phyloP scores from a whole-genome alignment of 2,329 filamentous ascomycete species.

The Pseudogymnoascus destructans region DNA sequence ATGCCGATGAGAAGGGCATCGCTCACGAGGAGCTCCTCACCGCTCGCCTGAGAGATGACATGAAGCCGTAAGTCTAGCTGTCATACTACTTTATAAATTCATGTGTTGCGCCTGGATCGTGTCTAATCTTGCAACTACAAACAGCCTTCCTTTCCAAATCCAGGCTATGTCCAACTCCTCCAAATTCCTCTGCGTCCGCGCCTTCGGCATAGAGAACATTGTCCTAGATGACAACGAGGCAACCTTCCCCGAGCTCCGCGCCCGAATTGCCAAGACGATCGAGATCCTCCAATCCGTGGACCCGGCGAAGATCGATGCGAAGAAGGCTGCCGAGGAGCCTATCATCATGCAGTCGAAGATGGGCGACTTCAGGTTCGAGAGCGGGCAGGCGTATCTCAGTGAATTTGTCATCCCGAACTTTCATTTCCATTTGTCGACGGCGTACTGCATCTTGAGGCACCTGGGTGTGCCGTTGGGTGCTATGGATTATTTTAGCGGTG shows the following conservation, averaged over 20 bases:
- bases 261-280: slow-evolving; percentile 32
- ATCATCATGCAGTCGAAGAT: not conserved
- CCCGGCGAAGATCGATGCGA: slow-evolving; percentile 11
- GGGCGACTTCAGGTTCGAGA: slow-evolving; percentile 11
- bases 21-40: slow-evolving; percentile 24
- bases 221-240: slow-evolving; percentile 30
- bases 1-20: slow-evolving; percentile 28
- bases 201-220: slow-evolving; percentile 24
- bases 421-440: slow-evolving; percentile 36
- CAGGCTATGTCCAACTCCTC: not conserved
- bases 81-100: not conserved
- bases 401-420: slow-evolving; percentile 34
- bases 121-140: not conserved
- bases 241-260: slow-evolving; percentile 34
- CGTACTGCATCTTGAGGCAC: slow-evolving; percentile 35
- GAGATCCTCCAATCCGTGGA: slow-evolving; percentile 31
- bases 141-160: not conserved
- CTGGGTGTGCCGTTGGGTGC: slow-evolving; percentile 37
- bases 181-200: slow-evolving; percentile 16
- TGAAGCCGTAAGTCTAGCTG: slow-evolving; percentile 25
- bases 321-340: not conserved
- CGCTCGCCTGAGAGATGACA: slow-evolving; percentile 32
- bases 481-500: slow-evolving; percentile 29
- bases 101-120: not conserved
- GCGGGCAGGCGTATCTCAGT: slow-evolving; percentile 27